Evolutionary conservation across 2,329 filamentous ascomycete genomes (phyloP).

Genomic region (Aspergillus flavus): DNA sequence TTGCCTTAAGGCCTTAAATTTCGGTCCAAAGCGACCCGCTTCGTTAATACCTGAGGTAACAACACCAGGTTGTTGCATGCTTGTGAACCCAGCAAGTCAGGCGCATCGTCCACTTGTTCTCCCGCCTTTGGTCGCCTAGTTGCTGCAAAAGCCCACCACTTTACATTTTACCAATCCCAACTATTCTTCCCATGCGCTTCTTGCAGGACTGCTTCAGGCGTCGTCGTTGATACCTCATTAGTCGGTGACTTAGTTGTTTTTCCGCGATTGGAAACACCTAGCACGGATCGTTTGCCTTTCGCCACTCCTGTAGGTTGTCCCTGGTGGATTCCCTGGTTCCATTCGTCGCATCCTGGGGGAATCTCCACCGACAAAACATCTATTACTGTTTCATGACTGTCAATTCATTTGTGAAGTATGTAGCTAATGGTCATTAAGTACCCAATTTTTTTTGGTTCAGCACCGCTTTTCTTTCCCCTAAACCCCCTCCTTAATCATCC

Average conservation of each 20-base stretch:
- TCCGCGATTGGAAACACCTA: constrained; percentile 9
- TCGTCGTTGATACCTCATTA: not conserved
- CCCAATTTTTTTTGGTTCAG: constrained; percentile 7
- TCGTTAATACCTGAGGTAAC: not conserved
- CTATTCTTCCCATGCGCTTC: not conserved
- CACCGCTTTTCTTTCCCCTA: constrained; percentile 6
- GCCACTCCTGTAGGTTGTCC: constrained; percentile 15
- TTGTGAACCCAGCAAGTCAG: constrained; percentile 19
- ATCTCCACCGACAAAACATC: constrained; percentile 9
- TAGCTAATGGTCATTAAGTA: constrained; percentile 13
- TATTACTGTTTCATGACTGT: constrained; percentile 3
- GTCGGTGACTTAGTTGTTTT: constrained; percentile 8
- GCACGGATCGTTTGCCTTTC: constrained; percentile 4
- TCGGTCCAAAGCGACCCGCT: not conserved
- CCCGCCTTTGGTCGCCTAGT: constrained; percentile 17
- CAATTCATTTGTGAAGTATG: constrained; percentile 5
- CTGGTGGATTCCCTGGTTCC: constrained; percentile 15
- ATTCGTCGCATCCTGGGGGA: constrained; percentile 9
- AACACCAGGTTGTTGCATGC: constrained; percentile 6
- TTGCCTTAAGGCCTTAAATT: constrained; percentile 4
- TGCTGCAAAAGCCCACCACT: constrained; percentile 1
- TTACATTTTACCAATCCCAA: not conserved
- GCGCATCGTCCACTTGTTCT: constrained; percentile 24
- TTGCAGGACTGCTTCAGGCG: constrained; percentile 1
- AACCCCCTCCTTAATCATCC: constrained; percentile 1